A percentile compares a stretch with the other conserved stretches of the same genome.
Conservation (phyloP, 257 asterid species). For the Fraxinus anomala region DNA sequence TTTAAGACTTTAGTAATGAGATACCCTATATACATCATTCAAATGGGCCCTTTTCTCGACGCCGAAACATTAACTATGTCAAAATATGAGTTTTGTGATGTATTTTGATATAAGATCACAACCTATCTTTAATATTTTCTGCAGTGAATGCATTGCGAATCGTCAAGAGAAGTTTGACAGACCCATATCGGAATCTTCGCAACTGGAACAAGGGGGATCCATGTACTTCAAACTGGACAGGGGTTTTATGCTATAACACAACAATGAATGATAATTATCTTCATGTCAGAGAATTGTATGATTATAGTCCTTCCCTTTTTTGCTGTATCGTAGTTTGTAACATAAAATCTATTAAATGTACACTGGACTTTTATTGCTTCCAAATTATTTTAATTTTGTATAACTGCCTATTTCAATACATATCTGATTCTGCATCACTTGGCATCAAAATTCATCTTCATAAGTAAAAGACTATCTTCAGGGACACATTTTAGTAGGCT, state of each 20-base stretch:
- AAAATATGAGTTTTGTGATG: background rate
- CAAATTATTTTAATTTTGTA: background rate
- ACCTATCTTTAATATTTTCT: conserved; percentile 1
- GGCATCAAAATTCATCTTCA: background rate
- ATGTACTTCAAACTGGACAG: conserved; percentile 56
- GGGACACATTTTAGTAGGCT: background rate
- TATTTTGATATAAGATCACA: background rate
- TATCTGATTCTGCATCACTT: background rate
- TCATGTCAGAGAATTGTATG: conserved; percentile 54
- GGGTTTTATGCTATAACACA: conserved; percentile 43
- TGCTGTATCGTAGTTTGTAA: background rate
- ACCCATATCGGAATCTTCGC: conserved; percentile 41
- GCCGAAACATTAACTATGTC: background rate
- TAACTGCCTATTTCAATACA: background rate
- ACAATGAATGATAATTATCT: conserved; percentile 38
- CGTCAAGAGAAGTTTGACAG: conserved; percentile 38
- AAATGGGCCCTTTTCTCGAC: background rate
- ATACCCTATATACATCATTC: background rate
- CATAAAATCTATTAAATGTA: background rate
- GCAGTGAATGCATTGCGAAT: conserved; percentile 47
- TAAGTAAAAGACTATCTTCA: background rate
- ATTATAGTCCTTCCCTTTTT: conserved; percentile 12
- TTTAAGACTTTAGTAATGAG: background rate
- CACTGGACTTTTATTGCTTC: background rate
- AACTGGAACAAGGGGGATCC: conserved; percentile 56